phyloP scores from a whole-genome alignment of 768 basidiomycete genomes.

The Cyclocybe cylindracea region DNA sequence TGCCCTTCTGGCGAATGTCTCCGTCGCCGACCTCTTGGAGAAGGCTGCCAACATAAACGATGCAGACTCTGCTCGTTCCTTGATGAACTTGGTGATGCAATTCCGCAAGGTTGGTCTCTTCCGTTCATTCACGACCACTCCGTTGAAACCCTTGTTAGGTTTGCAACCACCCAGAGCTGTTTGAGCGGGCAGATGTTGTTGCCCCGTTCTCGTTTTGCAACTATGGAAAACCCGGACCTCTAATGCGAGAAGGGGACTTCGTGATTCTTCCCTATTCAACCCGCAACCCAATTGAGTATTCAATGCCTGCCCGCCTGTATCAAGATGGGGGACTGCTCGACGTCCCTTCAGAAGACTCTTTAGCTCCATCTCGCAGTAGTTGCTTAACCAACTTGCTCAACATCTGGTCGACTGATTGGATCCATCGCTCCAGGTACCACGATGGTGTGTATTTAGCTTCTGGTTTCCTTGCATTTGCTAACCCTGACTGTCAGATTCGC shows the following conservation, averaged over 20 bases:
- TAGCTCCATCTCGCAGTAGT: constrained; percentile 49
- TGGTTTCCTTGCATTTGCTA: not conserved
- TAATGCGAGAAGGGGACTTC: constrained; percentile 88
- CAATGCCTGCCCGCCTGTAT: constrained; percentile 75
- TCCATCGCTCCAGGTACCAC: constrained; percentile 68
- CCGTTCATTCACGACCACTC: not conserved
- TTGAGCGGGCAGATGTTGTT: constrained; percentile 94
- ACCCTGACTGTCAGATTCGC: constrained; percentile 29
- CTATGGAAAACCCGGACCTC: constrained; percentile 78
- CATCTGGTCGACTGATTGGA: constrained; percentile 89
- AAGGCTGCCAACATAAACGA: constrained; percentile 93
- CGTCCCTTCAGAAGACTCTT: constrained; percentile 58
- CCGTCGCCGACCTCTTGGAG: constrained; percentile 89
- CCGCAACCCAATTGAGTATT: constrained; percentile 80
- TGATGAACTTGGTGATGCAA: constrained; percentile 99
- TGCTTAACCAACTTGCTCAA: constrained; percentile 72
- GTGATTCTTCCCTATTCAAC: constrained; percentile 84
- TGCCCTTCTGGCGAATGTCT: constrained; percentile 88
- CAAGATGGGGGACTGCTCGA: constrained; percentile 73
- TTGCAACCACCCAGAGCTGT: constrained; percentile 98
- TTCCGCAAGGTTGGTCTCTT: constrained; percentile 79
- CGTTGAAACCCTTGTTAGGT: constrained; percentile 48
- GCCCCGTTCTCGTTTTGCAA: constrained; percentile 89
- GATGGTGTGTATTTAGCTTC: constrained; percentile 45
- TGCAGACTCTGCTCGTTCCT: constrained; percentile 85